A percentile compares a stretch with the other conserved stretches of the same genome.
Evolutionary conservation across 495 filamentous ascomycete species (phyloP).

Genomic region (Antarctomyces pellizariae): DNA sequence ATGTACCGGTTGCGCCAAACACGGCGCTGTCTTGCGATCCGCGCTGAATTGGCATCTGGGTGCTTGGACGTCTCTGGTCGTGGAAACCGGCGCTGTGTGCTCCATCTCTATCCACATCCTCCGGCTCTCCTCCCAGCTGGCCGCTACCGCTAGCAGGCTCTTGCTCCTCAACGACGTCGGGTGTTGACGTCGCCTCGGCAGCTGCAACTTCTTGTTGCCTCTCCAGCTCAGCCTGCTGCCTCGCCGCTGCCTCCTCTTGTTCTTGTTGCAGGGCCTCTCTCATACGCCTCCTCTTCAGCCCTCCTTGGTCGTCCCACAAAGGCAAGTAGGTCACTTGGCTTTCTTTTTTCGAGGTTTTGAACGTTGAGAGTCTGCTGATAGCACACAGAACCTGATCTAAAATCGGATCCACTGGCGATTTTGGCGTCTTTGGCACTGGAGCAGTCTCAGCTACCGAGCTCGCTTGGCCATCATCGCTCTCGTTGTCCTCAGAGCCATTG

Average conservation of each 20-base stretch:
- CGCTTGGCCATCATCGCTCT: slow-evolving; percentile 1
- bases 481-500: slow-evolving; percentile 17
- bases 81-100: slow-evolving; percentile 24
- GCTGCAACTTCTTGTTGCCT: slow-evolving; percentile 20
- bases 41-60: slow-evolving; percentile 56
- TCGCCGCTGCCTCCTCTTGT: slow-evolving; percentile 36
- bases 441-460: slow-evolving; percentile 9
- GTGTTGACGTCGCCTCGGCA: slow-evolving; percentile 12
- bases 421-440: slow-evolving; percentile 8
- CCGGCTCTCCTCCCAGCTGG: slow-evolving; percentile 75
- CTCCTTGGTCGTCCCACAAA: slow-evolving; percentile 58
- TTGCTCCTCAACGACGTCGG: slow-evolving; percentile 24
- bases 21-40: slow-evolving; percentile 22
- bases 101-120: slow-evolving; percentile 38
- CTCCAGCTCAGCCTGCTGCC: slow-evolving; percentile 35
- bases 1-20: slow-evolving; percentile 29
- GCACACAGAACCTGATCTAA: slow-evolving; percentile 7
- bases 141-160: slow-evolving; percentile 63
- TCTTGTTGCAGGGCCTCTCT: too few species aligned
- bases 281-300: slow-evolving; percentile 48
- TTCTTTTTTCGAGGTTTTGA: neutral
- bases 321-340: slow-evolving; percentile 23
- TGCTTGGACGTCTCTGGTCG: slow-evolving; percentile 24
- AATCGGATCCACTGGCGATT: slow-evolving; percentile 3
- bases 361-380: slow-evolving; percentile 4